Conservation (phyloP, 306 rosid species). For the Prunus mongolica region DNA sequence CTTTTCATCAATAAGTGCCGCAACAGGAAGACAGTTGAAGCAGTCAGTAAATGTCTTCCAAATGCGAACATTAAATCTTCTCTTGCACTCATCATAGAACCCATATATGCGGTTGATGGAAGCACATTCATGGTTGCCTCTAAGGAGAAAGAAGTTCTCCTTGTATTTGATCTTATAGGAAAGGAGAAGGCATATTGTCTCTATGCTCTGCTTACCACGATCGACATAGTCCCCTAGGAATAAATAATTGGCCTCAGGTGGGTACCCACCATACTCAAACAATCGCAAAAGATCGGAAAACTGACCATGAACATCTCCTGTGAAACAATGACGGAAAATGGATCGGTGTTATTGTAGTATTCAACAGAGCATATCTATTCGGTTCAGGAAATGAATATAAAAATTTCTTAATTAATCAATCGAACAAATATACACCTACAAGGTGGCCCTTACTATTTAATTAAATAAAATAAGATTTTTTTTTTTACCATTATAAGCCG, state of each 20-base stretch:
- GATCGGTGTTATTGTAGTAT: not conserved
- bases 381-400: not conserved
- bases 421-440: not conserved
- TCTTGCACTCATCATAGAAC: conserved; percentile 83
- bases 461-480: not conserved
- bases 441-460: not conserved
- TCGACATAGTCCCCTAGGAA: conserved; percentile 88
- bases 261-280: conserved; percentile 82
- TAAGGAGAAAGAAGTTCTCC: conserved; percentile 84
- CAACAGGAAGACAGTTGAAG: conserved; percentile 74
- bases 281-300: conserved; percentile 72
- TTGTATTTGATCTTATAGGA: conserved; percentile 80
- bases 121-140: conserved; percentile 88
- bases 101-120: conserved; percentile 86
- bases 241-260: conserved; percentile 80
- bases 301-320: conserved; percentile 88
- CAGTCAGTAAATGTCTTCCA: conserved; percentile 87
- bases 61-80: conserved; percentile 73
- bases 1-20: conserved; percentile 82
- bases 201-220: conserved; percentile 85
- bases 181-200: conserved; percentile 77
- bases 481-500: not conserved
- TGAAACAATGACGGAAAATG: conserved; percentile 18
- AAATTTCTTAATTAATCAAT: not conserved
- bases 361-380: not conserved